phyloP scores from a whole-genome alignment of 116 monocot species.

The Phalaenopsis hybrid region DNA sequence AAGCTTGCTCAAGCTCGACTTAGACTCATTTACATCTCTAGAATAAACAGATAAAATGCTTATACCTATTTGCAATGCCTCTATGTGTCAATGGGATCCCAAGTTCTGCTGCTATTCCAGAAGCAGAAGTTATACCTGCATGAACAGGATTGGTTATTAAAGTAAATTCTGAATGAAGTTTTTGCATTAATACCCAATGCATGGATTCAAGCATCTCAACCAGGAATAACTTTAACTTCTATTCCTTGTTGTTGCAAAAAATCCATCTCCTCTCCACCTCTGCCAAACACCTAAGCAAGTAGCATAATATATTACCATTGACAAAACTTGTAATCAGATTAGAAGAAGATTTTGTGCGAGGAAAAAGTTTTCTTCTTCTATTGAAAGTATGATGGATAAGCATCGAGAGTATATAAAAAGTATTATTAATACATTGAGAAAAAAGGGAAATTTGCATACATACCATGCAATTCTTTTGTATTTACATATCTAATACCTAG shows the following conservation, averaged over 20 bases:
- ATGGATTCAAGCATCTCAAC: slow-evolving; percentile 19
- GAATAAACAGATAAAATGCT: not conserved
- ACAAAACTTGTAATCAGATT: not conserved
- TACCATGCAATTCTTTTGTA: too few relatives aligned
- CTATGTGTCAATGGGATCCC: slow-evolving; percentile 95
- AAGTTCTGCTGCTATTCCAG: slow-evolving; percentile 93
- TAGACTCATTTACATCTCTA: too few relatives aligned
- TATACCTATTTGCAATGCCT: slow-evolving; percentile 97
- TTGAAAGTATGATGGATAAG: not conserved
- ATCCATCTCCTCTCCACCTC: slow-evolving; percentile 99
- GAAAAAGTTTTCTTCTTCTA: not conserved
- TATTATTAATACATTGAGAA: not conserved
- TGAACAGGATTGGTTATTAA: not conserved
- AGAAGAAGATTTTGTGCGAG: not conserved
- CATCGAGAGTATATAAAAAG: not conserved
- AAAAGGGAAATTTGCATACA: not conserved
- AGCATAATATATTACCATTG: slow-evolving; percentile 1
- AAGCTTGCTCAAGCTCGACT: too few relatives aligned
- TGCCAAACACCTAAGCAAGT: slow-evolving; percentile 68
- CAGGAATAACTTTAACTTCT: slow-evolving; percentile 82
- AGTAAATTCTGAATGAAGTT: not conserved
- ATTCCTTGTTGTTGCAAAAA: slow-evolving; percentile 87
- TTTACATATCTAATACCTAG: too few relatives aligned
- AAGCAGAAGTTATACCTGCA: slow-evolving; percentile 95
- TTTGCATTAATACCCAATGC: not conserved